Base-by-base conservation (phyloP, 169 alveolate species). In the Cryptosporidium tyzzeri region DNA sequence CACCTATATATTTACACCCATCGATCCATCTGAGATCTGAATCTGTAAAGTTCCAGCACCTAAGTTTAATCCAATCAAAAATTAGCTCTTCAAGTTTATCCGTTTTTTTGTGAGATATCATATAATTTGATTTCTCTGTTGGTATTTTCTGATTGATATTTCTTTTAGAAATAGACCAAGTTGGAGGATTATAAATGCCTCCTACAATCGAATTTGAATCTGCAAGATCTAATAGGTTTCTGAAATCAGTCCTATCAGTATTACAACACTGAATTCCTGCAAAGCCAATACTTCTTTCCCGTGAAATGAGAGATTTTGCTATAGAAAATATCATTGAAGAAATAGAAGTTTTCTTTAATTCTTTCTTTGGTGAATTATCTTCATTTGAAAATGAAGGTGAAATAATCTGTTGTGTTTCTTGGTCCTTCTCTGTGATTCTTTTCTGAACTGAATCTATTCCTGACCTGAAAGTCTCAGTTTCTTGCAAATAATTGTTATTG, bases 21-120 rank as follows among this genome's bases (percentile, higher is more conserved):
- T 80, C 87, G 12, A 80, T 80, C 87, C 87, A 80, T 45, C 87
- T 59, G 29, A 80, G 45, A 65, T 80, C 87, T 18, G 87, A 62
- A 4, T 48, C 75, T 9, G 87, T 65, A 45, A 80, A 80, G 55
- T 80, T 80, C 87, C 87, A 80, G 29, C 87, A 61, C 29, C 87
- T 80, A 3, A 80, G 87, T 33, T 80, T 80, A 41, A 80, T 80
- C 87, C 87, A 80, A 48, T 80, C 87, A 0, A 80, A 23, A 59
- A 80, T 80, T 1, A 80, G 55, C 55, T 80, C 87, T 31, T 80
- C 87, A 8, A 29, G 59, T 18, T 41, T 59, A 16, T 73, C 71
- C 6, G 70, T n/a, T 10, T 23, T 21, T 35, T 26, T 71, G n/a
- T 73, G 71, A 35, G 71, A 53, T n/a, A 33, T 6, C 51, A 58